Conservation (phyloP, 176 grass and related monocot genomes). For the Phyllostachys edulis region DNA sequence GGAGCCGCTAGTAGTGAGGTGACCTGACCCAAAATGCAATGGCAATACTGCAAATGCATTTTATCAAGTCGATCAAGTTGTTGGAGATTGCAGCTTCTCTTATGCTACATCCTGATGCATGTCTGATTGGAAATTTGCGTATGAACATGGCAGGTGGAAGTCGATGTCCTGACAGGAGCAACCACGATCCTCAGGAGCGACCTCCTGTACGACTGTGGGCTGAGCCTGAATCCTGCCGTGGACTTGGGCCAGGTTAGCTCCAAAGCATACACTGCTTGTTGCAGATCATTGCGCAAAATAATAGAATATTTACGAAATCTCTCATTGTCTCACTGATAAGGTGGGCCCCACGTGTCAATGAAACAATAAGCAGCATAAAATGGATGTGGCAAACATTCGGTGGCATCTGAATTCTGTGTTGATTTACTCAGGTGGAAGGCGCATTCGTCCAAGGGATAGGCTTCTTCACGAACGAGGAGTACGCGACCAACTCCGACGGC, state of each 20-base stretch:
- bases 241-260: constrained; percentile 77
- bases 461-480: constrained; percentile 80
- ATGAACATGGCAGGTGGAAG: constrained; percentile 54
- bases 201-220: constrained; percentile 71
- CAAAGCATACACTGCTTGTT: background rate
- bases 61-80: background rate
- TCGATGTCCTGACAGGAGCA: constrained; percentile 71
- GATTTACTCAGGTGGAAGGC: constrained; percentile 51
- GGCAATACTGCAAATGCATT: background rate
- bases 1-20: constrained; percentile 77
- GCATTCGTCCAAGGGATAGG: constrained; percentile 79
- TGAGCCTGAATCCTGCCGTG: constrained; percentile 81
- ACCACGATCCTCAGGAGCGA: constrained; percentile 74
- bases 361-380: no score
- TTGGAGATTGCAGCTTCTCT: background rate
- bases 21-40: background rate
- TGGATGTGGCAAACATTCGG: no score
- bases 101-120: background rate
- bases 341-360: no score
- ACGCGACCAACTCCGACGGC: constrained; percentile 62
- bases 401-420: background rate
- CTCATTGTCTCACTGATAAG: background rate
- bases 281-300: background rate
- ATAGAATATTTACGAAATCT: background rate
- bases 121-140: background rate